Evolutionary conservation across 2,329 filamentous ascomycete species (phyloP).

Genomic region (Metarhizium album): DNA sequence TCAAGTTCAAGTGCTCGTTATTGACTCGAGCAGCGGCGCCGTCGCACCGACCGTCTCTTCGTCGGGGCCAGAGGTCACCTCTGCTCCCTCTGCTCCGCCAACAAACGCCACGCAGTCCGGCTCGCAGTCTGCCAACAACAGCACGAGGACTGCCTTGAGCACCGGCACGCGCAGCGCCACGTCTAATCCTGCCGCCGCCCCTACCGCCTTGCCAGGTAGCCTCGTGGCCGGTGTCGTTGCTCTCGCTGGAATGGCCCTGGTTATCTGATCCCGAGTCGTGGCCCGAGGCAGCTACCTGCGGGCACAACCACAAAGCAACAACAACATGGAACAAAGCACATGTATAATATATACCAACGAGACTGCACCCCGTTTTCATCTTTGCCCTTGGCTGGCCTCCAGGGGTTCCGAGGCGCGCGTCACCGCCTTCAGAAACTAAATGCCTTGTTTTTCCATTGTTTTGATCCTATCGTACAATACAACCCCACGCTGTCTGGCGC

Average conservation of each 20-base stretch:
- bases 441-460: conserved; percentile 3
- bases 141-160: background rate
- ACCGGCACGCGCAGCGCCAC: conserved; percentile 3
- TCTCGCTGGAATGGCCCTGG: conserved; percentile 12
- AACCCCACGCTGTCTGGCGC: conserved; percentile 11
- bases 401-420: too few species aligned
- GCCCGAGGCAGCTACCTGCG: too few species aligned
- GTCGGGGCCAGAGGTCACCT: background rate
- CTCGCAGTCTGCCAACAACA: too few species aligned
- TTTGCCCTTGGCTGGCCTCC: too few species aligned
- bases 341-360: background rate
- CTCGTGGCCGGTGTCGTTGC: conserved; percentile 12
- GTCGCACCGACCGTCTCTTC: background rate
- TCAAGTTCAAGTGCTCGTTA: too few species aligned
- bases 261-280: conserved; percentile 2
- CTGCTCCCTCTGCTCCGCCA: background rate
- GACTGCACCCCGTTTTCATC: background rate
- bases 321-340: background rate
- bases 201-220: conserved; percentile 11
- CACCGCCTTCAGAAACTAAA: too few species aligned
- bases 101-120: background rate
- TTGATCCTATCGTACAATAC: conserved; percentile 9
- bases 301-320: too few species aligned
- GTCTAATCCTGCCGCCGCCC: conserved; percentile 13
- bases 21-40: background rate